Evolutionary conservation across 768 basidiomycete species (phyloP), one percentile per base, ranked within the genome.

Genomic region (Lentinus brumalis): DNA sequence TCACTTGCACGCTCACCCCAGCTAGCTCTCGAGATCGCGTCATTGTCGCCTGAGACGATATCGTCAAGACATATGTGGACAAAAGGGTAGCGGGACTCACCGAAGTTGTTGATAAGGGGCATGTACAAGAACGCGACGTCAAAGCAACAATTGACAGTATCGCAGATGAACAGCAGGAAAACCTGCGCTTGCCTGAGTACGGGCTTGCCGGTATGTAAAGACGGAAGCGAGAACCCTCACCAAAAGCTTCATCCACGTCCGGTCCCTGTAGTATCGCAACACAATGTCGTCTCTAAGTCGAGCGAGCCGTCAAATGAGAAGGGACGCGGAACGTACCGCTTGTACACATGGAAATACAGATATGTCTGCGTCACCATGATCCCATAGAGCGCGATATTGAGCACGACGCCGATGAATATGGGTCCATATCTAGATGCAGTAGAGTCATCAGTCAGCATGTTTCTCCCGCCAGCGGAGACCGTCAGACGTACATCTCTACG

Each of bases 321-420:
- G 44, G n/a, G 9, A 45, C 4, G 16, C 44, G 4, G 21, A 16
- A 16, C 16, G 16, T n/a, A 45, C 81, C 59, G 63, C 58, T 76
- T 78, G 67, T 71, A 78, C 0, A 75, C 71, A 46, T 72, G 75
- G 61, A 74, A 79, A 68, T 84, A 83, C 6, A 84, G 29, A 57
- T 79, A 78, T 2, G 76, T 69, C 70, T 85, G 78, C 0, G 75
- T 76, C 39, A 79, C 74, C 77, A 81, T 81, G 50, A 82, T 77
- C 0, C 80, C 81, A 60, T 79, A 80, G 9, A 82, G 71, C 16
- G 79, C 45, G 16, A 81, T 66, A 56, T 81, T 82, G 67, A 82
- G 65, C 5, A 75, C 65, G 49, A 77, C 73, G 12, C 79, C 81
- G 42, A 83, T 76, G 61, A 82, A 72, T 71, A 82, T 79, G 4